A percentile compares a stretch with the other conserved stretches of the same genome.
Conservation (phyloP, 139 green algal species). For the Monoraphidium neglectum region DNA sequence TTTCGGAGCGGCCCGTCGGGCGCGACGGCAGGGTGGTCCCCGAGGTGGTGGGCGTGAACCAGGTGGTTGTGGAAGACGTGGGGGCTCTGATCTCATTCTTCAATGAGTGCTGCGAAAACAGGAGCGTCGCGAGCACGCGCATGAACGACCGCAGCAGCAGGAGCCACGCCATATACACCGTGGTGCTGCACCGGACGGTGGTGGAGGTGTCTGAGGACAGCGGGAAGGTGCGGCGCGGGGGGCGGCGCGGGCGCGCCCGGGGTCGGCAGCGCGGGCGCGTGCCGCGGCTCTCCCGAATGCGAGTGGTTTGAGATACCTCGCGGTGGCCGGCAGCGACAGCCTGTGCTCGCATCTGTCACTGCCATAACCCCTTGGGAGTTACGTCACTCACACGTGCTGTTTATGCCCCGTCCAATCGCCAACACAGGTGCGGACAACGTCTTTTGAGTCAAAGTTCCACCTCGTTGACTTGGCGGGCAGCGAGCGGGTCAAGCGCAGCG, state of each 20-base stretch:
- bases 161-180: slow-evolving; percentile 75
- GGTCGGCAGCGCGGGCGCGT: too few species aligned
- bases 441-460: slow-evolving; percentile 60
- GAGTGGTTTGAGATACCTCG: neutral
- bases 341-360: neutral
- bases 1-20: slow-evolving; percentile 48
- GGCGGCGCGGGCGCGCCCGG: too few species aligned
- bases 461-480: slow-evolving; percentile 68
- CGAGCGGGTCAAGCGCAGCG: slow-evolving; percentile 53
- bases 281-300: too few species aligned
- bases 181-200: slow-evolving; percentile 55
- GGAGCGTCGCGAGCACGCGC: slow-evolving; percentile 57
- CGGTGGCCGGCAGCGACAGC: too few species aligned
- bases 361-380: neutral
- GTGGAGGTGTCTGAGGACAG: slow-evolving; percentile 40
- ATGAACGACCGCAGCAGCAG: slow-evolving; percentile 70
- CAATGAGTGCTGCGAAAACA: slow-evolving; percentile 59
- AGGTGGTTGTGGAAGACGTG: slow-evolving; percentile 30
- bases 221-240: slow-evolving; percentile 20
- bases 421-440: slow-evolving; percentile 40
- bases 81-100: slow-evolving; percentile 62
- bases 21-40: slow-evolving; percentile 54
- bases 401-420: too few species aligned
- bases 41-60: slow-evolving; percentile 57
- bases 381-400: too few species aligned